phyloP scores from a whole-genome alignment of 2,329 filamentous ascomycete genomes.

The Didymella arachidicola region DNA sequence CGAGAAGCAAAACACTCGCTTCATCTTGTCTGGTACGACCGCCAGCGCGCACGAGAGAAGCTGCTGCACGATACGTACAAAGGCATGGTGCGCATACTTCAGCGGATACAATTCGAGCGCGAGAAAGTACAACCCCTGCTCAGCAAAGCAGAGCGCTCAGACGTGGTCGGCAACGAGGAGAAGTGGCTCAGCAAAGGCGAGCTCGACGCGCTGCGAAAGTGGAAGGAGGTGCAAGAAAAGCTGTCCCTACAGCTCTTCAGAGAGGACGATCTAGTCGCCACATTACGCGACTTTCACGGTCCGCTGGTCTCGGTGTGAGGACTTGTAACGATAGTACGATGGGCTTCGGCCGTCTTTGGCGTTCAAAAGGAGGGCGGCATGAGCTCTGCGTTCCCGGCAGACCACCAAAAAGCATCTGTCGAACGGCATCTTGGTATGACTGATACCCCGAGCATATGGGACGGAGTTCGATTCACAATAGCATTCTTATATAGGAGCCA shows the following conservation, averaged over 20 bases:
- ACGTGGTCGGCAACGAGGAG: conserved; percentile 85
- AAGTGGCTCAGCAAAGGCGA: conserved; percentile 79
- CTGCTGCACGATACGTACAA: conserved; percentile 87
- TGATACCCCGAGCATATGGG: conserved; percentile 23
- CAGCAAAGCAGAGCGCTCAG: conserved; percentile 81
- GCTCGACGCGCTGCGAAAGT: conserved; percentile 71
- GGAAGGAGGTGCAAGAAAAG: conserved; percentile 70
- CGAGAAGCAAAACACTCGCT: conserved; percentile 83
- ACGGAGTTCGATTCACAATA: conserved; percentile 18
- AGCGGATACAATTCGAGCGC: conserved; percentile 80
- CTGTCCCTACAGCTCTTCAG: conserved; percentile 80
- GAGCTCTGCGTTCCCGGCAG: not conserved
- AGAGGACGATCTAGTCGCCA: conserved; percentile 83
- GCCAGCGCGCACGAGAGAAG: conserved; percentile 72
- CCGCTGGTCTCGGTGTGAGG: conserved; percentile 37
- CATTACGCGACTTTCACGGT: conserved; percentile 71
- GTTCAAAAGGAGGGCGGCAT: conserved; percentile 5
- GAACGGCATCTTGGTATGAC: conserved; percentile 18
- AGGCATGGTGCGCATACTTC: conserved; percentile 82
- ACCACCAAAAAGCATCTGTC: conserved; percentile 14
- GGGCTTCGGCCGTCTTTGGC: conserved; percentile 9
- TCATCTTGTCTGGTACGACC: conserved; percentile 92
- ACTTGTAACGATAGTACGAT: conserved; percentile 20
- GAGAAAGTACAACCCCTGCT: conserved; percentile 75
- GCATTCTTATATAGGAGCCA: conserved; percentile 9